Base-by-base conservation (phyloP, 805 yeast species). In the Candida wancherniae region DNA sequence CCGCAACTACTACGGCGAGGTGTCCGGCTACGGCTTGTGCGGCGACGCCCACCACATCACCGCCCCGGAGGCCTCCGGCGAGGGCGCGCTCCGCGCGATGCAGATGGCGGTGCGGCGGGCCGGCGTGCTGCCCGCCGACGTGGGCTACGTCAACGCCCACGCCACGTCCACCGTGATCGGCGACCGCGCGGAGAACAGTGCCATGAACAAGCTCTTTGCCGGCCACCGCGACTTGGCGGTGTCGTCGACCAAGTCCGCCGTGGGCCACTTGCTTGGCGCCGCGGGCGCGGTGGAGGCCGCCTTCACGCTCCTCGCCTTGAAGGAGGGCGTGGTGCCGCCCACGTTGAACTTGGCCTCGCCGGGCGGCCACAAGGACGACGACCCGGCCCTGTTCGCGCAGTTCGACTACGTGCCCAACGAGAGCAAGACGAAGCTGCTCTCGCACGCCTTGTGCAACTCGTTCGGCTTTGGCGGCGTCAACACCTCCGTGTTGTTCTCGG, bases 391-490 rank as follows among this genome's bases (percentile, higher is more conserved):
- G 19, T 74, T 73, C 42, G 53, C 59, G 3, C 64, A 73, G 36
- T 60, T 63, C 33, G 78, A 83, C 50, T 82, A 80, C 45, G 79
- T 81, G 5, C 69, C 74, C 1, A 60, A 72, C 19, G 40, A 48
- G 9, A 65, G 82, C 7, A 48, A 61, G 25, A 29, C 44, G 9
- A 63, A 54, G 15, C 46, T 54, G 2, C 51, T 83, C 4, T 48
- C 69, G 3, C 68, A 73, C 41, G 97, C 90, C 0, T 39, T 92
- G 45, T 75, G 86, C 28, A 92, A 92, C 50, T 85, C 96, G 46
- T 90, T 94, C 60, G 99, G 98, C 1, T 92, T 92, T 61, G 99
- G 99, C 6, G 99, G 99, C 6, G 85, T 94, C 4, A 92, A 92
- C 55, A 80, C 94, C 5, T 71, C 94, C 2, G 49, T 92, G 2